phyloP scores from a whole-genome alignment of 257 asterid species.

The Gynochthodes officinalis region DNA sequence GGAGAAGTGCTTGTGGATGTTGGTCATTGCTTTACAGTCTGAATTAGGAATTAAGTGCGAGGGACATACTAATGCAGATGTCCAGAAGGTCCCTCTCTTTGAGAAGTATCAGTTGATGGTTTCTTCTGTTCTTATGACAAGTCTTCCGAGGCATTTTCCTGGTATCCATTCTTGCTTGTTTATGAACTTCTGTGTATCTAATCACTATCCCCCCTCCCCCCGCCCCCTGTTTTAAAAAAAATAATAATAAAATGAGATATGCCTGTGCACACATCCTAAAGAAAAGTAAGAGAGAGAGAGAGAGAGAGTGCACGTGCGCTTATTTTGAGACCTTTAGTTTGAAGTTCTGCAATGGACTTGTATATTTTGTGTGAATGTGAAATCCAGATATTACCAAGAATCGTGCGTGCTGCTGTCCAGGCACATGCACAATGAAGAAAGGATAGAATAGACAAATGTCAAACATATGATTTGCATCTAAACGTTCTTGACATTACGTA shows the following conservation, averaged over 20 bases:
- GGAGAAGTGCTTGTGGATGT: slow-evolving; percentile 72
- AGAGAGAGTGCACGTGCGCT: too few relatives aligned
- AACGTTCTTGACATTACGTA: not conserved
- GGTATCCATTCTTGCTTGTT: slow-evolving; percentile 39
- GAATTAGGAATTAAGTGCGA: slow-evolving; percentile 38
- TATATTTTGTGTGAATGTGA: not conserved
- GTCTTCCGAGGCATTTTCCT: slow-evolving; percentile 85
- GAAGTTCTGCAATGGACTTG: not conserved
- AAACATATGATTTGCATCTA: slow-evolving; percentile 8
- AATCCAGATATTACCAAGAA: not conserved
- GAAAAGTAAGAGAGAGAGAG: not conserved
- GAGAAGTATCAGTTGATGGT: slow-evolving; percentile 68
- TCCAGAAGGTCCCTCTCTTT: slow-evolving; percentile 40
- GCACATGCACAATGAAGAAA: not conserved
- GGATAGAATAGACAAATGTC: slow-evolving; percentile 5
- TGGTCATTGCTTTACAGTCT: slow-evolving; percentile 58
- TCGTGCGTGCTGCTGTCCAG: not conserved
- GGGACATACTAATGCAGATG: slow-evolving; percentile 35
- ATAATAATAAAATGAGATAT: not conserved
- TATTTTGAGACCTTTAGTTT: not conserved
- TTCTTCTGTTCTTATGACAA: slow-evolving; percentile 79
- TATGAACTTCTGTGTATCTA: not conserved
- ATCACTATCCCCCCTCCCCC: too few relatives aligned
- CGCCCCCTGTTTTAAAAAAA: too few relatives aligned
- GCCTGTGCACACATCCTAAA: not conserved